Percentiles rank a stretch among this genome's conserved stretches.
Conservation (phyloP, 1,284 basidiomycete species). For the Cutaneotrichosporon spelunceum region DNA sequence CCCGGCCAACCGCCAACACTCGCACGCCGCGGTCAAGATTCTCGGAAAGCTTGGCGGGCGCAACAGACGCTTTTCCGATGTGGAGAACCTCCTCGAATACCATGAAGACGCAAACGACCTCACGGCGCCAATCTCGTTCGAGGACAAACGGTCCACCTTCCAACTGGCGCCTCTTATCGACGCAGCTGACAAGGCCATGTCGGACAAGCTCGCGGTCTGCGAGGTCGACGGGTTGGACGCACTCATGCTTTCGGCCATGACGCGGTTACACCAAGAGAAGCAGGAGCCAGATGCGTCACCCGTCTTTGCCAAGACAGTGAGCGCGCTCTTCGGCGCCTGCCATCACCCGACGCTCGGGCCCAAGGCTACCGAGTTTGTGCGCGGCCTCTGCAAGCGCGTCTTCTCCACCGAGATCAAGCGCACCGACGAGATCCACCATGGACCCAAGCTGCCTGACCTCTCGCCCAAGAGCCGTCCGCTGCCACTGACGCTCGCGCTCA, state of each 20-base stretch:
- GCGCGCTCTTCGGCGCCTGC: constrained; percentile 40
- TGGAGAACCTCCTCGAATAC: constrained; percentile 74
- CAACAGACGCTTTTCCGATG: constrained; percentile 81
- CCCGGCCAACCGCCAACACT: constrained; percentile 84
- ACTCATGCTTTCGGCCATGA: constrained; percentile 68
- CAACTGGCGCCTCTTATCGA: constrained; percentile 69
- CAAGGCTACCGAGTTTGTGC: constrained; percentile 39
- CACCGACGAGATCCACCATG: constrained; percentile 27
- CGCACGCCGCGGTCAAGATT: constrained; percentile 94
- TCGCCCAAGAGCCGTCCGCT: constrained; percentile 37
- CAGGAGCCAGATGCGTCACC: constrained; percentile 40
- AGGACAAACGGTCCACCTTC: constrained; percentile 66
- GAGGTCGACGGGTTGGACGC: constrained; percentile 73
- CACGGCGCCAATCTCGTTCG: constrained; percentile 69
- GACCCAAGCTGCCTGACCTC: constrained; percentile 27
- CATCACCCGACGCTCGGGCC: constrained; percentile 29
- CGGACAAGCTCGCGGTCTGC: constrained; percentile 62
- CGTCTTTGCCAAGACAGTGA: constrained; percentile 39
- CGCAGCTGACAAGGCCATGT: constrained; percentile 67
- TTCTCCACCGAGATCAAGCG: constrained; percentile 42
- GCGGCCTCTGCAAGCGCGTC: constrained; percentile 37
- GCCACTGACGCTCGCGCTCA: constrained; percentile 50
- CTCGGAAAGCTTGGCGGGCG: constrained; percentile 95
- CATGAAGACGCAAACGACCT: constrained; percentile 66
- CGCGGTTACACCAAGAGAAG: constrained; percentile 64